phyloP scores from a whole-genome alignment of 495 filamentous ascomycete genomes.

The Aspergillus cristatus region DNA sequence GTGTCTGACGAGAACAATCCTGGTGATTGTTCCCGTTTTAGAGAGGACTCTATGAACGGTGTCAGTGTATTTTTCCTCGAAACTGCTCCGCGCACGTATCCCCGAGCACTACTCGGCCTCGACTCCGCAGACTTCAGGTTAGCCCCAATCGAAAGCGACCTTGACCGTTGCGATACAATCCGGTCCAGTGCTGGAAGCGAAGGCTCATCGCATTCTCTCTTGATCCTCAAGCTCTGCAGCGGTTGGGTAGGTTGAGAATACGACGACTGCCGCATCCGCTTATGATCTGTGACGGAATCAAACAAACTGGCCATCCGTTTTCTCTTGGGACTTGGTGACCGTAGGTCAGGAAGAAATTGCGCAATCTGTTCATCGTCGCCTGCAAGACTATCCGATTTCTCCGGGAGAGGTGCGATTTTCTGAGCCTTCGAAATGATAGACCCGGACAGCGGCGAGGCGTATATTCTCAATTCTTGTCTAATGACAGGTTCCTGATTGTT shows the following conservation, averaged over 20 bases:
- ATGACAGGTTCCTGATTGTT: not conserved
- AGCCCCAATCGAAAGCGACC: conserved; percentile 31
- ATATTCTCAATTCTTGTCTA: conserved; percentile 28
- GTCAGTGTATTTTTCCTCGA: conserved; percentile 17
- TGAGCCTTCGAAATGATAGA: conserved; percentile 25
- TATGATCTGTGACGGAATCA: conserved; percentile 49
- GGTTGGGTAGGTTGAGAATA: conserved; percentile 27
- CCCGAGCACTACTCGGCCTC: conserved; percentile 15
- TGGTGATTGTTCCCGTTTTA: conserved; percentile 9
- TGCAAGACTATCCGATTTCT: conserved; percentile 10
- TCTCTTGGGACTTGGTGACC: conserved; percentile 42
- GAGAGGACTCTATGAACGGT: conserved; percentile 16
- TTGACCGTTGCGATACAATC: conserved; percentile 21
- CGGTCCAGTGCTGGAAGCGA: conserved; percentile 25
- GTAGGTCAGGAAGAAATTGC: conserved; percentile 33
- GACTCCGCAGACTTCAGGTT: conserved; percentile 16
- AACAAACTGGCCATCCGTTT: conserved; percentile 48
- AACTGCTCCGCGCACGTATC: conserved; percentile 6
- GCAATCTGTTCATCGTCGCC: conserved; percentile 16
- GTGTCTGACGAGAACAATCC: conserved; percentile 10
- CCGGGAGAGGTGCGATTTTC: conserved; percentile 24
- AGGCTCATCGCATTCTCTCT: conserved; percentile 33
- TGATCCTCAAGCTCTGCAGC: conserved; percentile 23
- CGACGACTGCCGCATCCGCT: conserved; percentile 35
- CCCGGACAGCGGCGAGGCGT: conserved; percentile 30